Conservation (phyloP, 2,329 filamentous ascomycete genomes). For the Pochonia chlamydosporia region DNA sequence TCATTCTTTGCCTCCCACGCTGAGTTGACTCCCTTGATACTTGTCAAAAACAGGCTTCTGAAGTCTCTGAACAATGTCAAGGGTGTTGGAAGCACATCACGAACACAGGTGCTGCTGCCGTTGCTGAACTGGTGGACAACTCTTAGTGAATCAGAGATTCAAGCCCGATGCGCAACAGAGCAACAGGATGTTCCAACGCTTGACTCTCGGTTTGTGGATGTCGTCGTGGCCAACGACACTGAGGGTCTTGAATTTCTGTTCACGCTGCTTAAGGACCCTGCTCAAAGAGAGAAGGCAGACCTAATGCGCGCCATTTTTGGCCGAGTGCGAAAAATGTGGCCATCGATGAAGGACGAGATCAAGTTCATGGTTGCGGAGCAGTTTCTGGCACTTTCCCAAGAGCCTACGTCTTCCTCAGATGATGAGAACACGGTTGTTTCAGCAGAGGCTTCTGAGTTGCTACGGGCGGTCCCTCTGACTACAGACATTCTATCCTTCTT, state of each 20-base stretch:
- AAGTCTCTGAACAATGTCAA: slow-evolving; percentile 67
- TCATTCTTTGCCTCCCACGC: slow-evolving; percentile 70
- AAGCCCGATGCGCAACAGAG: slow-evolving; percentile 32
- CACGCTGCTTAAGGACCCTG: slow-evolving; percentile 36
- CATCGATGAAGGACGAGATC: slow-evolving; percentile 58
- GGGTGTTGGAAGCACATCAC: slow-evolving; percentile 60
- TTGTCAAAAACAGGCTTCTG: slow-evolving; percentile 68
- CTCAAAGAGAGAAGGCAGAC: slow-evolving; percentile 33
- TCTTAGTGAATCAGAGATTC: slow-evolving; percentile 45
- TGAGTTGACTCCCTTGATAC: slow-evolving; percentile 59
- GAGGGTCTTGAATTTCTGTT: slow-evolving; percentile 48
- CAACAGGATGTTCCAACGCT: slow-evolving; percentile 35
- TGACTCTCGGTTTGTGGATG: slow-evolving; percentile 41
- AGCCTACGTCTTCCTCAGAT: slow-evolving; percentile 26
- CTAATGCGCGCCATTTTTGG: slow-evolving; percentile 62
- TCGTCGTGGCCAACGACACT: slow-evolving; percentile 48
- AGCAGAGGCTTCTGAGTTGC: slow-evolving; percentile 62
- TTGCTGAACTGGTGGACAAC: slow-evolving; percentile 63
- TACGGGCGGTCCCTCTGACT: slow-evolving; percentile 68
- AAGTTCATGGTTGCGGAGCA: slow-evolving; percentile 55
- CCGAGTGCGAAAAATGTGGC: slow-evolving; percentile 68
- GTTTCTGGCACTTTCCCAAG: slow-evolving; percentile 57
- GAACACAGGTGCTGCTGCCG: slow-evolving; percentile 72
- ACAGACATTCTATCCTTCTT: slow-evolving; percentile 67
- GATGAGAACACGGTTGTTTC: slow-evolving; percentile 31